Evolutionary conservation across 2,329 filamentous ascomycete genomes (phyloP).

Genomic region (Nothopassalora personata): DNA sequence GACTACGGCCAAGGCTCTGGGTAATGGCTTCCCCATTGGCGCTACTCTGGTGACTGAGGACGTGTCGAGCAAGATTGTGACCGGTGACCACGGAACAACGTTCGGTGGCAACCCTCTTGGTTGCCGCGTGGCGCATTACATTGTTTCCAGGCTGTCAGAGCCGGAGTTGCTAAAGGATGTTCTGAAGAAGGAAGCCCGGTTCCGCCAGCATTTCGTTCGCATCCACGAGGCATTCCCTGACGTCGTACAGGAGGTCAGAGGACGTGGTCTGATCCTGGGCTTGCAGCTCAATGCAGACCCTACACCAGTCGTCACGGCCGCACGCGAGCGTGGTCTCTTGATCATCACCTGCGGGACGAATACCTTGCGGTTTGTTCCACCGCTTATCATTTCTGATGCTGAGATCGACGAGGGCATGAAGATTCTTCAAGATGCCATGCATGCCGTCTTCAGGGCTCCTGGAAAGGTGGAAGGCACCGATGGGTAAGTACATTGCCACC

Average conservation of each 20-base stretch:
- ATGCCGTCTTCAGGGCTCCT: constrained; percentile 46
- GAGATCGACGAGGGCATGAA: constrained; percentile 74
- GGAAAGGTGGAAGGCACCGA: constrained; percentile 36
- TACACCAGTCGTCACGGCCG: constrained; percentile 70
- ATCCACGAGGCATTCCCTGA: constrained; percentile 61
- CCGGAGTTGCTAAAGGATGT: constrained; percentile 66
- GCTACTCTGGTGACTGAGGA: constrained; percentile 65
- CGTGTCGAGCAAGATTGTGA: constrained; percentile 64
- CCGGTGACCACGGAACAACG: constrained; percentile 87
- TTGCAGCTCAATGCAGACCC: constrained; percentile 74
- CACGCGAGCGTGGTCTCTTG: constrained; percentile 78
- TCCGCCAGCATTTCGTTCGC: constrained; percentile 53
- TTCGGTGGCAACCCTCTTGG: constrained; percentile 90
- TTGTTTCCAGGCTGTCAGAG: constrained; percentile 71
- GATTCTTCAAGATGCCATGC: constrained; percentile 66
- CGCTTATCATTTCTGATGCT: constrained; percentile 69
- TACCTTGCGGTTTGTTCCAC: constrained; percentile 86
- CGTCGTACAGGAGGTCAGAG: constrained; percentile 72
- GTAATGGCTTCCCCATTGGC: constrained; percentile 93
- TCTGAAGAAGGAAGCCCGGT: constrained; percentile 58
- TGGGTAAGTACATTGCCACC: constrained; percentile 17
- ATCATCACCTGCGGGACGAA: constrained; percentile 92
- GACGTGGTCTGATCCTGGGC: constrained; percentile 79
- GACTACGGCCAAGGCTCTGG: constrained; percentile 91
- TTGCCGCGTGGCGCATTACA: constrained; percentile 76